Percentiles rank a stretch among this genome's conserved stretches.
These are phyloP conservation scores for Zygosaccharomyces sapae DNA, from an alignment of 1,139 yeast genomes.

Conservation along the genomic window DNA sequence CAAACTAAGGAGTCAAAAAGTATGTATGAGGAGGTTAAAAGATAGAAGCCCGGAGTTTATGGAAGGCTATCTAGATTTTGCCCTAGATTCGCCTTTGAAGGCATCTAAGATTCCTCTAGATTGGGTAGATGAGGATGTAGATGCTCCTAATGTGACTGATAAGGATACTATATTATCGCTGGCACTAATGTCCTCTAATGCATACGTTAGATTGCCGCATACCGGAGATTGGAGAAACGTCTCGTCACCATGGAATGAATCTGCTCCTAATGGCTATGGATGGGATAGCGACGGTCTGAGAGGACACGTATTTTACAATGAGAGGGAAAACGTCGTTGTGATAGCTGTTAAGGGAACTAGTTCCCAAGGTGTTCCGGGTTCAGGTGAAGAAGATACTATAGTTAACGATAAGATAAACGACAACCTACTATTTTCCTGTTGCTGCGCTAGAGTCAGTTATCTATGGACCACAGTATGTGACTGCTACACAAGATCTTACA, in stretches of 20 bases:
- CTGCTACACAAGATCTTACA: conserved; percentile 79
- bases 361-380: conserved; percentile 73
- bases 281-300: conserved; percentile 84
- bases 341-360: conserved; percentile 89
- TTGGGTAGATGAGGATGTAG: conserved; percentile 47
- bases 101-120: conserved; percentile 47
- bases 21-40: conserved; percentile 45
- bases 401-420: conserved; percentile 81
- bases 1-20: conserved; percentile 16
- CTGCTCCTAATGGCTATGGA: conserved; percentile 51
- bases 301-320: conserved; percentile 82
- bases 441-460: conserved; percentile 91
- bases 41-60: conserved; percentile 61
- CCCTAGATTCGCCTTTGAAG: conserved; percentile 46
- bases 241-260: conserved; percentile 52
- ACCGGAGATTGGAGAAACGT: conserved; percentile 90
- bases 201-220: conserved; percentile 73
- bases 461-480: conserved; percentile 96
- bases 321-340: conserved; percentile 61
- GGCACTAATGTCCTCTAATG: conserved; percentile 87
- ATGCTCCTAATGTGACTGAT: conserved; percentile 72
- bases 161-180: conserved; percentile 65
- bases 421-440: conserved; percentile 84
- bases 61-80: conserved; percentile 61
- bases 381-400: conserved; percentile 75